Conservation (phyloP, 176 grass and related monocot species). For the Pontederia crassipes region DNA sequence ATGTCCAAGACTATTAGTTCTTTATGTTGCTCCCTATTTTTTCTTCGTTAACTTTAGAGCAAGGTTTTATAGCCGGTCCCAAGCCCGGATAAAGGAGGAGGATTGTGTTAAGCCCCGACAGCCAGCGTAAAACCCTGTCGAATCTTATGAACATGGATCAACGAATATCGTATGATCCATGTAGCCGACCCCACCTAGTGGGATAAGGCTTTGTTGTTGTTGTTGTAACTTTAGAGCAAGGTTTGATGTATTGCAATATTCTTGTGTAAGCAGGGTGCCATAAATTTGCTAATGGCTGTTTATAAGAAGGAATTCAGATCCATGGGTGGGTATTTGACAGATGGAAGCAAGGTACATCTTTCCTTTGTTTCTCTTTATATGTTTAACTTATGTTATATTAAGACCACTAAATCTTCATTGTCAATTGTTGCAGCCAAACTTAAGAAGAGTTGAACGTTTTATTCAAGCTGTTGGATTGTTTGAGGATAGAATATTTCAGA, state of each 20-base stretch:
- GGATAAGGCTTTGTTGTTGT: too few species aligned
- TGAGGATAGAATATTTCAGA: constrained; percentile 95
- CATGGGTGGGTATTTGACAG: constrained; percentile 89
- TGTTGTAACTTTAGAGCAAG: too few species aligned
- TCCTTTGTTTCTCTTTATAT: constrained; percentile 6
- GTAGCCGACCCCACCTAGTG: too few species aligned
- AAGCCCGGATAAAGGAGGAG: too few species aligned
- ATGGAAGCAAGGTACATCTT: constrained; percentile 66
- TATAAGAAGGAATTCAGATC: constrained; percentile 86
- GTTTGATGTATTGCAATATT: constrained; percentile 17
- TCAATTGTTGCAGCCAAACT: constrained; percentile 56
- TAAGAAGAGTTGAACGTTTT: constrained; percentile 82
- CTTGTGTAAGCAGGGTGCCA: constrained; percentile 60
- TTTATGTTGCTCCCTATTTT: too few species aligned
- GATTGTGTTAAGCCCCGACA: too few species aligned
- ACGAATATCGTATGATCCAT: too few species aligned
- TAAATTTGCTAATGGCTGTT: constrained; percentile 95
- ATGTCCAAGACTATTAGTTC: too few species aligned
- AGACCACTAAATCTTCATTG: not conserved
- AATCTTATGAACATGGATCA: too few species aligned
- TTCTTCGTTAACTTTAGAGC: too few species aligned
- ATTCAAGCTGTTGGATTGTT: constrained; percentile 90
- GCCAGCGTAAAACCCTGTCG: too few species aligned
- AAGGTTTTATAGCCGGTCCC: too few species aligned
- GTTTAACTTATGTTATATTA: not conserved